Base-by-base conservation (phyloP, 2,329 filamentous ascomycete genomes). In the Penicillium expansum region DNA sequence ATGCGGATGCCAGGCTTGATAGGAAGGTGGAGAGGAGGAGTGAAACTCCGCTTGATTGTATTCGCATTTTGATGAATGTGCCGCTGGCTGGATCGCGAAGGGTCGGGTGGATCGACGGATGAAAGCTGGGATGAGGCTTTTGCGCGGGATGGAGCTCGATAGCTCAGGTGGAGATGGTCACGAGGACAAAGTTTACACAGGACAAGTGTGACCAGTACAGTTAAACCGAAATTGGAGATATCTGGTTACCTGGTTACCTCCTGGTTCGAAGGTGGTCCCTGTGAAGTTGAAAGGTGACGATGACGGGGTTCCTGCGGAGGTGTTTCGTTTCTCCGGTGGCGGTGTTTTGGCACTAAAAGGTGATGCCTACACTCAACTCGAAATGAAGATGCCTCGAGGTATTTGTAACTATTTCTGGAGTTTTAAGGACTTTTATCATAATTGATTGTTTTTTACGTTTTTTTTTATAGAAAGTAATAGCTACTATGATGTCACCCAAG, bases 281-380 rank as follows among this genome's bases (percentile, higher is more conserved):
- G 38, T 55, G 52, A 55, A 47, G 55, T 41, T 57, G 44, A 44
- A 48, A 30, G 27, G 29, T 56, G 62, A 63, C 55, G 60, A 62
- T 57, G 52, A 51, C 49, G 50, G 51, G 56, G 51, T 58, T 43
- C 33, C 48, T 59, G 58, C 55, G 58, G 65, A 65, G 63, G 57
- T 63, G 55, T 61, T 67, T 66, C 59, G 62, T 69, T 70, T 70
- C 67, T 70, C 67, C 68, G 66, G 62, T 54, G 51, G 59, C 45
- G 43, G 51, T 50, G 48, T 41, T 47, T 18, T 35, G 57, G 22
- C 45, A 38, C 54, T 43, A 57, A 33, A 39, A 22, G 4, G n/a
- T 38, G 55, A 44, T 47, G 39, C 33, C 35, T 30, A 35, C 29
- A 24, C 50, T 27, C 50, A 37, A 48, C 44, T 49, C 35, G 14